Percentiles rank a stretch among this genome's conserved stretches.
phyloP scores from a whole-genome alignment of 176 grass and related monocot species.

The Ensete ventricosum region DNA sequence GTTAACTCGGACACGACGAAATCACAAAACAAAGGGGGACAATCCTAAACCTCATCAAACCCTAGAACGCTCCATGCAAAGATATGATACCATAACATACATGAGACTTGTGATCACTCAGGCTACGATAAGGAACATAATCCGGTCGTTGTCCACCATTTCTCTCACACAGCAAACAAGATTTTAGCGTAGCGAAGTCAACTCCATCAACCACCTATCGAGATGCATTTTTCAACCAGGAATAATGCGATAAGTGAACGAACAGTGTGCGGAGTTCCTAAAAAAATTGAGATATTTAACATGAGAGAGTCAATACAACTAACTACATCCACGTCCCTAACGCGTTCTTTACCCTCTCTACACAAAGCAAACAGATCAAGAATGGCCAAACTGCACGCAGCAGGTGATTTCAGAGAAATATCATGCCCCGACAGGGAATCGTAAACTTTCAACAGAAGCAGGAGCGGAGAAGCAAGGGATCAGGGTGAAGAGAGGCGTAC shows the following conservation, averaged over 20 bases:
- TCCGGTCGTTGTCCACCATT: no score
- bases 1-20: no score
- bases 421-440: not conserved
- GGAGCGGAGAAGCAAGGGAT: not conserved
- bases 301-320: not conserved
- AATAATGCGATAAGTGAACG: no score
- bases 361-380: no score
- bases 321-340: not conserved
- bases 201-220: not conserved
- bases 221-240: not conserved
- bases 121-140: no score
- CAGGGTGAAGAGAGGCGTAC: slow-evolving; percentile 21
- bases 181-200: no score
- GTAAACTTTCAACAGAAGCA: not conserved
- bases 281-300: not conserved
- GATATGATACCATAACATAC: not conserved
- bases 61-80: not conserved
- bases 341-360: no score
- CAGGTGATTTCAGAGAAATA: not conserved
- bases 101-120: no score
- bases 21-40: not conserved
- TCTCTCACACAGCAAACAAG: not conserved
- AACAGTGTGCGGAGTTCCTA: not conserved
- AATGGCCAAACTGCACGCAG: not conserved
- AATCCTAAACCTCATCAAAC: not conserved